A percentile compares a stretch with the other conserved stretches of the same genome.
Conservation (phyloP, 2,329 filamentous ascomycete species). For the Emmonsiellopsis sp. region DNA sequence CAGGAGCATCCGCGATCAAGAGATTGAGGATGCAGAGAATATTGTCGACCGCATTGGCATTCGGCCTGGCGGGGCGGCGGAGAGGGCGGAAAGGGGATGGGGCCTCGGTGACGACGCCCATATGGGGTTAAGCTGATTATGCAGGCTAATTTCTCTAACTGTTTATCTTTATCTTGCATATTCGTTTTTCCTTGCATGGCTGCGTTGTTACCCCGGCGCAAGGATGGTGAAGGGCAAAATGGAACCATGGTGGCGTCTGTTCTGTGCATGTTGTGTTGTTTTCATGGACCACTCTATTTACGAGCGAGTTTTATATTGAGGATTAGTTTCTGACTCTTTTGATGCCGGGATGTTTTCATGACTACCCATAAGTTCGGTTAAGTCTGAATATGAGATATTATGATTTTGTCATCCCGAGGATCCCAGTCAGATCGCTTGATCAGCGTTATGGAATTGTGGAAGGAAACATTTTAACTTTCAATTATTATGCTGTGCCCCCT, state of each 20-base stretch:
- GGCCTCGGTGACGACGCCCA: conserved; percentile 74
- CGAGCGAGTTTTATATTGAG: not conserved
- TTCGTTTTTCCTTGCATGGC: not conserved
- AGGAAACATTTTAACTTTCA: too few relatives aligned
- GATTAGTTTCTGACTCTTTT: not conserved
- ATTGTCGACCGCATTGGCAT: conserved; percentile 44
- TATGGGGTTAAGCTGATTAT: conserved; percentile 63
- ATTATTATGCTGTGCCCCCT: not conserved
- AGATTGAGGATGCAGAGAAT: conserved; percentile 32
- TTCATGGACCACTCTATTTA: not conserved
- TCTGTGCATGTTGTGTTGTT: not conserved
- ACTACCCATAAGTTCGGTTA: not conserved
- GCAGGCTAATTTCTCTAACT: not conserved
- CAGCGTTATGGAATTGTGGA: too few relatives aligned
- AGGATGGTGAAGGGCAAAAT: not conserved
- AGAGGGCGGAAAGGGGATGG: conserved; percentile 49
- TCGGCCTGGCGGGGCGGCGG: conserved; percentile 45
- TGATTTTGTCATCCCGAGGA: too few relatives aligned
- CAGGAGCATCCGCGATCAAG: conserved; percentile 26
- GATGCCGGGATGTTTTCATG: not conserved
- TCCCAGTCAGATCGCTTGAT: too few relatives aligned
- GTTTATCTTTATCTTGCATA: not conserved
- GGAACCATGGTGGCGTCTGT: not conserved
- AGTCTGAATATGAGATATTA: too few relatives aligned
- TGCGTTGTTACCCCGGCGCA: not conserved